Evolutionary conservation across 305 asterid genomes (phyloP).

Genomic region (Fraxinus xanthoxyloides): DNA sequence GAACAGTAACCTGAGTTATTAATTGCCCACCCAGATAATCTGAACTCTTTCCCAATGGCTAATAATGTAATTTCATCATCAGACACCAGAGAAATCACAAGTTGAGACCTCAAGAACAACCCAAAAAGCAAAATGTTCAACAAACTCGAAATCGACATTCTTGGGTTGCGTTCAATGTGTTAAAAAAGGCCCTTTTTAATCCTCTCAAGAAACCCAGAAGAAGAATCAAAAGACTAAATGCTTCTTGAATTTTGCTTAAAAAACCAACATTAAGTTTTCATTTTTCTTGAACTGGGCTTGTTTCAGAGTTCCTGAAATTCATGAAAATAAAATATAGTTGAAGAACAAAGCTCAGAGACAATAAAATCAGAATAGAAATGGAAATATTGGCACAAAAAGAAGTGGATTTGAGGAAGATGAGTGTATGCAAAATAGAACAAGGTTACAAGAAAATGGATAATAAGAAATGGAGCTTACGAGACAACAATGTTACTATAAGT

Average conservation of each 20-base stretch:
- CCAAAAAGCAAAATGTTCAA: slow-evolving; percentile 43
- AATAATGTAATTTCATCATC: slow-evolving; percentile 44
- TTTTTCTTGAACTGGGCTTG: slow-evolving; percentile 16
- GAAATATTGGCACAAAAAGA: slow-evolving; percentile 14
- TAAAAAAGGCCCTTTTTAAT: not conserved
- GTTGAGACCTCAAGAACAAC: slow-evolving; percentile 49
- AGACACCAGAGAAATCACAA: slow-evolving; percentile 36
- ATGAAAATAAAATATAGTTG: not conserved
- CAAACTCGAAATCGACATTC: slow-evolving; percentile 44
- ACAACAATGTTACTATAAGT: slow-evolving; percentile 27
- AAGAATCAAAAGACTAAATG: slow-evolving; percentile 15
- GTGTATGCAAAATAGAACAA: not conserved
- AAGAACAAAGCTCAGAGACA: slow-evolving; percentile 13
- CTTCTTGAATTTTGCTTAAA: slow-evolving; percentile 13
- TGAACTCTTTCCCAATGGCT: slow-evolving; percentile 60
- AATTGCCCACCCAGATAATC: slow-evolving; percentile 54
- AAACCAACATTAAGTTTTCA: slow-evolving; percentile 18
- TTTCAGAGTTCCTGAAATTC: slow-evolving; percentile 18
- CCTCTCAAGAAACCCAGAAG: slow-evolving; percentile 14
- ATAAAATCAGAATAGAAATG: not conserved
- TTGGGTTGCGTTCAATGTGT: slow-evolving; percentile 22
- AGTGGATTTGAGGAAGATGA: not conserved
- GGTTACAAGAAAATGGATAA: slow-evolving; percentile 16
- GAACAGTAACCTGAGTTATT: slow-evolving; percentile 60
- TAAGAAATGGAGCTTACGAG: slow-evolving; percentile 28